Conservation (phyloP, 192 early-diverging fungal genomes). For the Geranomyces michiganensis region DNA sequence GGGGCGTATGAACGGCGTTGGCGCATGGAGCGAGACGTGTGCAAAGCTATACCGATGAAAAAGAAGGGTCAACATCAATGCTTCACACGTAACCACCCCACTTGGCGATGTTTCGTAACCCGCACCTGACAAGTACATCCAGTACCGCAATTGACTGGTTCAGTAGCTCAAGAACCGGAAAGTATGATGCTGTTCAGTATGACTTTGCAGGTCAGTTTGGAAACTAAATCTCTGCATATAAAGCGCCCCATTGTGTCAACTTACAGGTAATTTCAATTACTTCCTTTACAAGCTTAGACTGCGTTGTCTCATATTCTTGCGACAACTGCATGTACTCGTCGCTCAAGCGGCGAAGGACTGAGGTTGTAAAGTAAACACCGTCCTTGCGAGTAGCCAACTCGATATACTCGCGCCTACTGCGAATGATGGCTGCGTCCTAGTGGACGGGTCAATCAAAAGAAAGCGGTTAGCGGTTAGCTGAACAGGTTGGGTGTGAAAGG, state of each 20-base stretch:
- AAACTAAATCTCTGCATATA: too few relatives aligned
- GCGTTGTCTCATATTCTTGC: constrained; percentile 68
- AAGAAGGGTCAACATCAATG: constrained; percentile 1
- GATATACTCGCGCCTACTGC: constrained; percentile 72
- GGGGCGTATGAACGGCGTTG: constrained; percentile 83
- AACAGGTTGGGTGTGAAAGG: background rate
- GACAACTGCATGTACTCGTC: constrained; percentile 61
- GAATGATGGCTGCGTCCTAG: constrained; percentile 69
- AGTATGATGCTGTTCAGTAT: constrained; percentile 66
- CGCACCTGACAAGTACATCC: constrained; percentile 82
- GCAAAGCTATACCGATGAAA: constrained; percentile 69
- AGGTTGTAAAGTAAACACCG: constrained; percentile 86
- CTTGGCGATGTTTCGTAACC: too few relatives aligned
- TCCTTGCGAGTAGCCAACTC: constrained; percentile 88
- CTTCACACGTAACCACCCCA: too few relatives aligned
- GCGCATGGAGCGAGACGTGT: constrained; percentile 80
- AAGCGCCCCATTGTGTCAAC: too few relatives aligned
- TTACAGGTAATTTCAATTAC: constrained; percentile 81
- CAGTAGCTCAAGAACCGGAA: constrained; percentile 76
- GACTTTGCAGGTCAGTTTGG: too few relatives aligned
- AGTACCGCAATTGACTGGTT: constrained; percentile 78
- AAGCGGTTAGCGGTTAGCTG: too few relatives aligned
- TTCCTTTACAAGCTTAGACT: constrained; percentile 78
- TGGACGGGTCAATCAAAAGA: too few relatives aligned
- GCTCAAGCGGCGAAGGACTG: constrained; percentile 66